phyloP scores from a whole-genome alignment of 768 basidiomycete genomes.

The Pleurotus giganteus region DNA sequence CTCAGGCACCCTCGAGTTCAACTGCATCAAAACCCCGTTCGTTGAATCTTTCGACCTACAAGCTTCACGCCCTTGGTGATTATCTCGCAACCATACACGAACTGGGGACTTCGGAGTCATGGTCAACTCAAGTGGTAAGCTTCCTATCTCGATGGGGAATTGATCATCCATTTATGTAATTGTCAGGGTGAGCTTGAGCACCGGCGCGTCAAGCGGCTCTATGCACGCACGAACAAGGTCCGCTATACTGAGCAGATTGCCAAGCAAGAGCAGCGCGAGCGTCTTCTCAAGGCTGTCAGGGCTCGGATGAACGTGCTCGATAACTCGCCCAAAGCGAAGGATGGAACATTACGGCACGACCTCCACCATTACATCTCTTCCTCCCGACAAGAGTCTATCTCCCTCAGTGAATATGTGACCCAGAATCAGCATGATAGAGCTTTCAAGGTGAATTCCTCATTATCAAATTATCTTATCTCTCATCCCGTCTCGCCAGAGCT shows the following conservation, averaged over 20 bases:
- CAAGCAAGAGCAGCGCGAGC: conserved; percentile 10
- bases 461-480: neutral
- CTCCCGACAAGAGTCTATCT: conserved; percentile 11
- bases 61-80: conserved; percentile 27
- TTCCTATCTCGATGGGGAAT: neutral
- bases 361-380: conserved; percentile 22
- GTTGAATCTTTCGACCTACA: conserved; percentile 26
- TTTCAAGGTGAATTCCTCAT: conserved; percentile 15
- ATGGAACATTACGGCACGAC: neutral
- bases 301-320: neutral
- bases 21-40: neutral
- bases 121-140: conserved; percentile 28
- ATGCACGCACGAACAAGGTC: conserved; percentile 26
- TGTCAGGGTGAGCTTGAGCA: conserved; percentile 13
- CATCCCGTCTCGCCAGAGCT: conserved; percentile 15
- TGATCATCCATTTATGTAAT: conserved; percentile 33
- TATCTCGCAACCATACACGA: conserved; percentile 19
- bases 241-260: conserved; percentile 22
- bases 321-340: neutral
- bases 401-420: conserved; percentile 12
- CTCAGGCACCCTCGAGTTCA: neutral
- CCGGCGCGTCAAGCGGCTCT: conserved; percentile 26
- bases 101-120: conserved; percentile 28
- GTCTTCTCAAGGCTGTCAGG: conserved; percentile 7
- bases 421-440: conserved; percentile 23